phyloP scores from a whole-genome alignment of 139 green algal genomes.

The Chlamydomonas asymmetrica region DNA sequence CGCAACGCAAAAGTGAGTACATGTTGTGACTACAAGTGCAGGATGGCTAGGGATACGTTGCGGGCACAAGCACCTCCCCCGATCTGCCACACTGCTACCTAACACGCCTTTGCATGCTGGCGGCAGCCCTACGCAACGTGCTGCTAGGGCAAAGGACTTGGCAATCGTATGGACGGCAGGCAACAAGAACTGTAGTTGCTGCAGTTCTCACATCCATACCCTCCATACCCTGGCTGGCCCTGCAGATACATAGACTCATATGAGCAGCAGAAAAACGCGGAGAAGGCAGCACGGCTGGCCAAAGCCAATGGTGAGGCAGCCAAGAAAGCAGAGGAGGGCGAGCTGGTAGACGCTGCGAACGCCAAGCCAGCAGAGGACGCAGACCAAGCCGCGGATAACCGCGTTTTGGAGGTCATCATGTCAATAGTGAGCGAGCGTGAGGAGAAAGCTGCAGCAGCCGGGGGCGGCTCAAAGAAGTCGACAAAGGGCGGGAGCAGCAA shows the following conservation, averaged over 20 bases:
- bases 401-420: slow-evolving; percentile 45
- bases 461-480: no score
- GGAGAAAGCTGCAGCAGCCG: no score
- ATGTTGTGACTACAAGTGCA: no score
- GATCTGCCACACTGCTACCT: no score
- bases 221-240: background rate
- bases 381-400: slow-evolving; percentile 42
- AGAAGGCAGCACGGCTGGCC: slow-evolving; percentile 37
- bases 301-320: slow-evolving; percentile 33
- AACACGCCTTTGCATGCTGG: background rate
- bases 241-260: slow-evolving; percentile 40
- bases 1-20: slow-evolving; percentile 65
- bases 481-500: no score
- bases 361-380: slow-evolving; percentile 33
- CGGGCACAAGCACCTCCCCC: no score
- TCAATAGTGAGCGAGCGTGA: slow-evolving; percentile 14
- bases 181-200: background rate
- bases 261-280: slow-evolving; percentile 27
- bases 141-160: no score
- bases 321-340: slow-evolving; percentile 24
- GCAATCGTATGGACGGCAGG: no score
- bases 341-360: slow-evolving; percentile 16
- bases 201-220: background rate
- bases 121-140: no score
- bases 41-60: no score